Evolutionary conservation across 257 asterid genomes (phyloP), one percentile per base, ranked within the genome.

Genomic region (Fraxinus cuspidata): DNA sequence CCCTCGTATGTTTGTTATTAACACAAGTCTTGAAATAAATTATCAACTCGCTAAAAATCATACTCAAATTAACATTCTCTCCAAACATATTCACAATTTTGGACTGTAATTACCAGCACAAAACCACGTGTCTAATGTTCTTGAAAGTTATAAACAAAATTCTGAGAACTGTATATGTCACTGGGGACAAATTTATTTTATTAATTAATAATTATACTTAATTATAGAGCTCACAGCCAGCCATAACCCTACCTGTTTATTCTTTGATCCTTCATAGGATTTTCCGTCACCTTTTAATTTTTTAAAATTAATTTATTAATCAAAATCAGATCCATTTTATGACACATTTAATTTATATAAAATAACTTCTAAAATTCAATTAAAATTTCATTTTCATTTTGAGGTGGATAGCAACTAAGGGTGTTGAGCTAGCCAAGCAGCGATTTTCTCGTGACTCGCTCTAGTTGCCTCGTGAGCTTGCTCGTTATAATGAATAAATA

Each of bases 231-330:
- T 70, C 83, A 68, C 81, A 81, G 53, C 78, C 77, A 75, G 70
- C 60, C 27, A 29, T 34, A 64, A 11, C 56, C 83, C 78, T 82
- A 84, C 79, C 21, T 75, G n/a, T 35, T 78, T 58, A 3, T 67
- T 66, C 75, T 31, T 74, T 79, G 77, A 74, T 71, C 74, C 58
- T 60, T 69, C 84, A 15, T 84, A 11, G 83, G 74, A 80, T 74
- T 77, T 76, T 80, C 87, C 87, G 84, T 31, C 87, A 23, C 12
- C 21, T 37, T 44, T 60, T 42, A 25, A 2, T 3, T 12, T 38
- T 63, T 27, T 4, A 0, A 1, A 1, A 21, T 63, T 23, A 18
- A 7, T 56, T 9, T 58, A 60, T 5, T 23, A 58, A 58, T 9
- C 31, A n/a, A 58, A 23, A 58, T 6, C 32, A 60, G 32, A 60